Evolutionary conservation across 805 yeast genomes (phyloP), one percentile per base, ranked within the genome.

Genomic region (Sungouiozyma ichnusensis): DNA sequence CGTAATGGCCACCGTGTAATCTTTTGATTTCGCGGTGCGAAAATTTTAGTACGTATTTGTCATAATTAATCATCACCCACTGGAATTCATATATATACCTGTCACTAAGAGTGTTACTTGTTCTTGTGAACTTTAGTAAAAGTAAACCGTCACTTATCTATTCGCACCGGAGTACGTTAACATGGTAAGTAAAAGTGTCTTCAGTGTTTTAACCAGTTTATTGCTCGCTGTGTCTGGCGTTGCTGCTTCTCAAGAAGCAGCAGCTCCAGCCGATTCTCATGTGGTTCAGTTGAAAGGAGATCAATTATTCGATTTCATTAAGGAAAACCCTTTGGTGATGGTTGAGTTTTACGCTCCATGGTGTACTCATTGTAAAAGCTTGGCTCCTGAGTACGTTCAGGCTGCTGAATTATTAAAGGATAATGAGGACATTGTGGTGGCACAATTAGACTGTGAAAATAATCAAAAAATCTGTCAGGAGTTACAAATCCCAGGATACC

Each of bases 281-380:
- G 97, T 90, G 38, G 85, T 85, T 51, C 78, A 83, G 61, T 74
- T 90, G 49, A 75, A 83, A 33, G 66, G 79, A 16, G 78, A 72
- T 33, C 73, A 73, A 45, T 90, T 85, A 61, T 73, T 74, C 44
- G 62, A 70, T 14, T 85, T 84, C 63, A 65, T 90, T 49, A 64
- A 67, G 38, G 76, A 72, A 43, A 82, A 88, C 68, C 83, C 86
- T 31, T 71, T 88, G 51, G 94, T 85, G 17, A 67, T 85, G 48
- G 82, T 90, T 16, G 94, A 85, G 65, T 85, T 85, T 66, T 85
- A 81, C 62, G 95, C 95, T 15, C 94, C 97, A 61, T 90, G 97
- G 97, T 88, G 97, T 72, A 96, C 96, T 15, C 92, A 88, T 68
- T 88, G 97, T 73, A 86, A 88, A 71, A 74, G 74, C 39, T 67